Conservation (phyloP, 768 basidiomycete species). For the Clitopilus passeckerianus region DNA sequence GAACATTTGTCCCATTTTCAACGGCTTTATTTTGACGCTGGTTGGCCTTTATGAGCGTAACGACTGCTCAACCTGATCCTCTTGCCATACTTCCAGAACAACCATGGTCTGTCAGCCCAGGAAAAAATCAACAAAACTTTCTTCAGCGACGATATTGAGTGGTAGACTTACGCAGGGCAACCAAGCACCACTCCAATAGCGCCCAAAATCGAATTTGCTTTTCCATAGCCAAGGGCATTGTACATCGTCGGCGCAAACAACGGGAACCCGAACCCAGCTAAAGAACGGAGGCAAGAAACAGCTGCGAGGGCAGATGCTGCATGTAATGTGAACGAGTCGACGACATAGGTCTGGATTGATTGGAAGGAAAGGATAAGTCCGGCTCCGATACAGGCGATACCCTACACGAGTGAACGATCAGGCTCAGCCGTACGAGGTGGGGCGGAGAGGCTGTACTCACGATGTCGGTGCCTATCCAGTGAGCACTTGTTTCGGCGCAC, state of each 20-base stretch:
- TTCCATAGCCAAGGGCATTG: conserved; percentile 60
- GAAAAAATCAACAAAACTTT: not conserved
- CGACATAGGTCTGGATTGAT: conserved; percentile 59
- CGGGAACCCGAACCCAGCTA: conserved; percentile 73
- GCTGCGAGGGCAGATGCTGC: conserved; percentile 72
- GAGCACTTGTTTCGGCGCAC: conserved; percentile 49
- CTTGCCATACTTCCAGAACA: conserved; percentile 29
- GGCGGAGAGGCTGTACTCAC: conserved; percentile 30
- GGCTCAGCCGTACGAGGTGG: not conserved
- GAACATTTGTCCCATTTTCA: not conserved
- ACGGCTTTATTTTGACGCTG: not conserved
- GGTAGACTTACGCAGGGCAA: conserved; percentile 45
- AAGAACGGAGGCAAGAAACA: conserved; percentile 53
- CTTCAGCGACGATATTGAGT: not conserved
- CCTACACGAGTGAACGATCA: conserved; percentile 27
- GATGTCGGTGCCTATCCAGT: conserved; percentile 71
- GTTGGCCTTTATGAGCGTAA: conserved; percentile 24
- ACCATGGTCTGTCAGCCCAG: conserved; percentile 21
- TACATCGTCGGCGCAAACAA: conserved; percentile 75
- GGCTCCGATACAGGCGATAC: conserved; percentile 49
- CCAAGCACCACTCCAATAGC: conserved; percentile 52
- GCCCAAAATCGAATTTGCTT: conserved; percentile 64
- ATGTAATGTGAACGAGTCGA: conserved; percentile 62
- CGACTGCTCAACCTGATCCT: conserved; percentile 46
- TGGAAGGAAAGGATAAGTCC: conserved; percentile 60